These are phyloP conservation scores for Hymenoscyphus repandus DNA, from an alignment of 2,329 filamentous ascomycete species.

Conservation along the genomic window DNA sequence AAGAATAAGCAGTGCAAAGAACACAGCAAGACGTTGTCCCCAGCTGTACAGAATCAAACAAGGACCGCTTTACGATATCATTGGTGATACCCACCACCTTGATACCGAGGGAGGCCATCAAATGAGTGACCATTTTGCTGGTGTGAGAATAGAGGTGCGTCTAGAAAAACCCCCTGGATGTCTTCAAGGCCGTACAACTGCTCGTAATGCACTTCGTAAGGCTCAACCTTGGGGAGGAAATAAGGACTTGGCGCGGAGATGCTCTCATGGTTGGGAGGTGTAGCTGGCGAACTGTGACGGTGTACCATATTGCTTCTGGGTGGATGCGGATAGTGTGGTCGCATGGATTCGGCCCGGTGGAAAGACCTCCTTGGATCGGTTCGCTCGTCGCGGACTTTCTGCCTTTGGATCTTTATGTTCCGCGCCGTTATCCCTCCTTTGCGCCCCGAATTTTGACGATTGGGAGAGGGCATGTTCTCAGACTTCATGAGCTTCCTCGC, in stretches of 20 bases:
- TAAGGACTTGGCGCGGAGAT: slow-evolving; percentile 14
- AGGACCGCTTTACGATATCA: background rate
- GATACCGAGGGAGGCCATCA: slow-evolving; percentile 9
- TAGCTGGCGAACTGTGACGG: slow-evolving; percentile 20
- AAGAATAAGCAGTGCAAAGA: background rate
- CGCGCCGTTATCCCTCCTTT: slow-evolving; percentile 22
- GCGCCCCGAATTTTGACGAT: slow-evolving; percentile 22
- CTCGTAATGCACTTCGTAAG: slow-evolving; percentile 19
- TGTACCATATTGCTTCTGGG: background rate
- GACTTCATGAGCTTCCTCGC: slow-evolving; percentile 35
- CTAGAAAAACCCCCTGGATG: slow-evolving; percentile 26
- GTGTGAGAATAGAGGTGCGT: slow-evolving; percentile 24
- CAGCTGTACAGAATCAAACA: slow-evolving; percentile 3
- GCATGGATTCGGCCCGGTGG: slow-evolving; percentile 7
- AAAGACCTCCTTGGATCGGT: slow-evolving; percentile 6
- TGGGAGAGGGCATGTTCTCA: slow-evolving; percentile 32
- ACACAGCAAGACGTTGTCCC: background rate
- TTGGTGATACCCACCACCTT: background rate
- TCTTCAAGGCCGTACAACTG: slow-evolving; percentile 22
- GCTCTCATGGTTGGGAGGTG: slow-evolving; percentile 18
- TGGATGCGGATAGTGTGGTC: background rate
- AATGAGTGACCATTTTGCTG: slow-evolving; percentile 14
- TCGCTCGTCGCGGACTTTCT: slow-evolving; percentile 12
- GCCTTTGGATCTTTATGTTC: slow-evolving; percentile 20
- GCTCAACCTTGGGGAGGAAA: slow-evolving; percentile 19